Conservation (phyloP, 306 rosid species). For the Vigna radiata region DNA sequence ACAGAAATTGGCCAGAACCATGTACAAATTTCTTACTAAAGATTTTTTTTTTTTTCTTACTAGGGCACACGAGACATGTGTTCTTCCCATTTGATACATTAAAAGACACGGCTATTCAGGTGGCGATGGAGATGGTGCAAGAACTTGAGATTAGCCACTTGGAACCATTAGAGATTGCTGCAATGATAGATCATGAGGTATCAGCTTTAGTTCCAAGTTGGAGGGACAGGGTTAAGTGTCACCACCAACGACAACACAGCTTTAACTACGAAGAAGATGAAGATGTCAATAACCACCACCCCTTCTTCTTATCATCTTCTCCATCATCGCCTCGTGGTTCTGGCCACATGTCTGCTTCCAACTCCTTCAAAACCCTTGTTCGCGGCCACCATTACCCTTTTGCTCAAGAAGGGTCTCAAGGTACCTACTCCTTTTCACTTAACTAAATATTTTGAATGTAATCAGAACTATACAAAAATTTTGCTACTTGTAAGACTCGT, state of each 20-base stretch:
- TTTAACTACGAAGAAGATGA: slow-evolving; percentile 62
- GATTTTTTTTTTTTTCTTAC: neutral
- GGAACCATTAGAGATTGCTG: slow-evolving; percentile 77
- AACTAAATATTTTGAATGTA: neutral
- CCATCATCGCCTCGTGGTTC: slow-evolving; percentile 65
- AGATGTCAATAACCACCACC: slow-evolving; percentile 48
- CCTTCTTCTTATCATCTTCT: slow-evolving; percentile 55
- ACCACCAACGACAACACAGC: slow-evolving; percentile 56
- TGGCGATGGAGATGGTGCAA: slow-evolving; percentile 86
- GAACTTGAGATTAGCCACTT: slow-evolving; percentile 81
- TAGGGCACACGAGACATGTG: slow-evolving; percentile 69
- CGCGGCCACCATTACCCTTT: slow-evolving; percentile 31
- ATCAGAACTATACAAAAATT: neutral
- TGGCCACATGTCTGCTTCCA: slow-evolving; percentile 43
- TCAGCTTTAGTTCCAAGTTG: slow-evolving; percentile 63
- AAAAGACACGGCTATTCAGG: slow-evolving; percentile 77
- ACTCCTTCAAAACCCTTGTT: slow-evolving; percentile 40
- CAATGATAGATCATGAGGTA: slow-evolving; percentile 81
- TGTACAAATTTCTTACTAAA: neutral
- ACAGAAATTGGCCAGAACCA: neutral
- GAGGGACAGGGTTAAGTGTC: slow-evolving; percentile 50
- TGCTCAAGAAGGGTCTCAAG: slow-evolving; percentile 59
- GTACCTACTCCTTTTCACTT: slow-evolving; percentile 36
- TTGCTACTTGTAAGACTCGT: neutral
- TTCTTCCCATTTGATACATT: slow-evolving; percentile 76